phyloP scores from a whole-genome alignment of 305 asterid species.

The Fraxinus paxiana region DNA sequence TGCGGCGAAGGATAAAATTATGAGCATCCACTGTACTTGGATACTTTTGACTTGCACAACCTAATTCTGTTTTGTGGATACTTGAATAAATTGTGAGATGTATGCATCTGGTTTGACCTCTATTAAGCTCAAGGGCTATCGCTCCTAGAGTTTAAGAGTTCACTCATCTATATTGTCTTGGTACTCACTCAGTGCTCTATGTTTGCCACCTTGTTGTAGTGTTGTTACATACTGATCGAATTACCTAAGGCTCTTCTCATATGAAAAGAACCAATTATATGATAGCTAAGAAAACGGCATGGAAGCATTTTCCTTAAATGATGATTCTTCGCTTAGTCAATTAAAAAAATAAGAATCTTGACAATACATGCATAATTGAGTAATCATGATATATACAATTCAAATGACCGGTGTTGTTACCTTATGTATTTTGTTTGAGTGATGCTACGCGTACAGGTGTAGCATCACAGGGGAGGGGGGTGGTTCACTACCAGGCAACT shows the following conservation, averaged over 20 bases:
- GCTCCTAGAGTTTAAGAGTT: not conserved
- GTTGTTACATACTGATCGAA: not conserved
- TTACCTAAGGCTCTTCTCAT: not conserved
- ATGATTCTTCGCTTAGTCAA: not conserved
- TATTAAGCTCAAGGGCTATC: not conserved
- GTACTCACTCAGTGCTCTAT: not conserved
- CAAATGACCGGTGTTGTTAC: not conserved
- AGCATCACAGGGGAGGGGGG: too few relatives aligned
- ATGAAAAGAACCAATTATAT: not conserved
- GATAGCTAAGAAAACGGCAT: not conserved
- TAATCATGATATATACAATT: not conserved
- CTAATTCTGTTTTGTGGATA: not conserved
- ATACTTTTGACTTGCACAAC: not conserved
- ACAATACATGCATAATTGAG: not conserved
- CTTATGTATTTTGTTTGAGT: not conserved
- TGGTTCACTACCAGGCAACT: too few relatives aligned
- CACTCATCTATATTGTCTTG: not conserved
- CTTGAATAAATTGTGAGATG: not conserved
- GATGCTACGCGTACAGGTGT: too few relatives aligned
- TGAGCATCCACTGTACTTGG: not conserved
- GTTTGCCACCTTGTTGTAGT: not conserved
- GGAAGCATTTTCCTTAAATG: not conserved
- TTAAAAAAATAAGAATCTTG: not conserved
- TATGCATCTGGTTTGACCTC: not conserved
- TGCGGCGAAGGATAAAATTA: not conserved